Evolutionary conservation across 2,329 filamentous ascomycete species (phyloP).

Genomic region (Xylogone sp.): DNA sequence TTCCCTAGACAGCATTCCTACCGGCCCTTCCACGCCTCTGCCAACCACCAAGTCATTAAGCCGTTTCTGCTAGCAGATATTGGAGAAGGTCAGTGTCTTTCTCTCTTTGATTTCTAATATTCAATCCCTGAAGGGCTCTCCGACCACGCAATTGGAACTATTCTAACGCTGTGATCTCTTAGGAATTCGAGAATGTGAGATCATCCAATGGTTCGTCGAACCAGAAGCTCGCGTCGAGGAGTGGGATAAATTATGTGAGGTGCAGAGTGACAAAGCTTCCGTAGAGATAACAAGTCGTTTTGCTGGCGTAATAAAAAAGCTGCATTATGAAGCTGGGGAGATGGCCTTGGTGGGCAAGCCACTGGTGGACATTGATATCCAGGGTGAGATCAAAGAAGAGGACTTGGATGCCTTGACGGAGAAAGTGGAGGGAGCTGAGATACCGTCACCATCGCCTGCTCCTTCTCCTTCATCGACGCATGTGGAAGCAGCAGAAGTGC

Average conservation of each 20-base stretch:
- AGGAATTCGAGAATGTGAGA: conserved; percentile 98
- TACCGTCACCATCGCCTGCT: conserved; percentile 93
- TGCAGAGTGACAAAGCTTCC: conserved; percentile 94
- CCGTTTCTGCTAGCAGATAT: conserved; percentile 82
- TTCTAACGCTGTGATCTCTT: no score
- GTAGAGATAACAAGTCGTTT: conserved; percentile 94
- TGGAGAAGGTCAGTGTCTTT: conserved; percentile 68
- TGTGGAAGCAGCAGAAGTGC: conserved; percentile 72
- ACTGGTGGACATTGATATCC: conserved; percentile 91
- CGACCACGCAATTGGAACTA: no score
- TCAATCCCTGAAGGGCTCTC: no score
- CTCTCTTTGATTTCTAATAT: no score
- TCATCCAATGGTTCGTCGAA: conserved; percentile 99
- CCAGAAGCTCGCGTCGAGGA: conserved; percentile 94
- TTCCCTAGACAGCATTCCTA: conserved; percentile 14
- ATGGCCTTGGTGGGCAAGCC: conserved; percentile 95
- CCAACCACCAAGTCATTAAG: conserved; percentile 52
- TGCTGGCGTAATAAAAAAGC: conserved; percentile 90
- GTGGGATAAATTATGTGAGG: conserved; percentile 96
- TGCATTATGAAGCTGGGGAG: conserved; percentile 93
- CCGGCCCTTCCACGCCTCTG: conserved; percentile 22
- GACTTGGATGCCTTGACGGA: conserved; percentile 43
- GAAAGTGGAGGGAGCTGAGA: conserved; percentile 59
- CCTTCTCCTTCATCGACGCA: conserved; percentile 86
- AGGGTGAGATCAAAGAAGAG: conserved; percentile 66